Base-by-base conservation (phyloP, 2,329 filamentous ascomycete genomes). In the Coleophoma eucalyptorum region DNA sequence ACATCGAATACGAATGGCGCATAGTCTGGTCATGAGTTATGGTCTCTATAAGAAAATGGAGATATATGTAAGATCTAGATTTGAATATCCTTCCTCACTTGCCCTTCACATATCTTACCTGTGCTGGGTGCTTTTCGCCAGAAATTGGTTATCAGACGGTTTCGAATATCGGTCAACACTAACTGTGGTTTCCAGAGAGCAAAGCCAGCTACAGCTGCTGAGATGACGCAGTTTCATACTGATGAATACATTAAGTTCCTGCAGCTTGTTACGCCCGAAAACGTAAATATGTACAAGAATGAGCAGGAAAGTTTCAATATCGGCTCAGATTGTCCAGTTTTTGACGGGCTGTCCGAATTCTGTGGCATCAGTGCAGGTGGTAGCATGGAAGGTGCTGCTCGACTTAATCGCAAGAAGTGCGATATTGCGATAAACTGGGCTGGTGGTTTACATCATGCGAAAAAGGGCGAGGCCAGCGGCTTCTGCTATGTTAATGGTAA, bases 361-460 rank as follows among this genome's bases (percentile, higher is more conserved):
- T 95, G 94, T 61, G 90, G 91, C 26, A 89, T 97, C 58, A 97
- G 95, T 68, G 89, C 91, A 10, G 94, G 94, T 51, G 94, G 90
- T 46, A 95, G 90, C 45, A 89, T 97, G 76, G 92, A 96, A 66
- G 94, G 93, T n/a, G 93, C 94, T 3, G 88, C 90, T 32, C 89
- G 93, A 56, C 79, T 99, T 16, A 91, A 93, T 65, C 89, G 92
- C 57, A 81, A 89, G 57, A 94, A 96, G 70, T 94, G 91, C 66
- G 90, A 97, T 68, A 96, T 99, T 62, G 94, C 94, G 18, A 89
- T 99, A 68, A 97, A 97, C 71, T 99, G 94, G 94, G 94, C 92
- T 42, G 94, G 94, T 47, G 94, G 94, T 21, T 81, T 99, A 44
- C 94, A 99, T 69, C 94, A 99, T 69, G 94, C 94, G 41, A 97